Conservation (phyloP, 176 grass and related monocot species). For the Oryza brachyantha region DNA sequence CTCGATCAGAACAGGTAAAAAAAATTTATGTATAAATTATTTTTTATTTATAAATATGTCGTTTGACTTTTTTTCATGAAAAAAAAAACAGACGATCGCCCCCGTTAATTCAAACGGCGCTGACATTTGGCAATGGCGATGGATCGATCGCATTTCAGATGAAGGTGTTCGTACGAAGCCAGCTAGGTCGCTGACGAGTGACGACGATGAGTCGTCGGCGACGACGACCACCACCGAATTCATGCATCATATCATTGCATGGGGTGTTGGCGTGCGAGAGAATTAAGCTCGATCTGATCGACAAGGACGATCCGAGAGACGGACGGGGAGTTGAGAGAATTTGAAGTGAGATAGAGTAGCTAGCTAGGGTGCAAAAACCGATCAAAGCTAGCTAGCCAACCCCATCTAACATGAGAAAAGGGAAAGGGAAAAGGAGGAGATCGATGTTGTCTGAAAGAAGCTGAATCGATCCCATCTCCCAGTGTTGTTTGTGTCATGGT, state of each 20-base stretch:
- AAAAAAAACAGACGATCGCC: too few species aligned
- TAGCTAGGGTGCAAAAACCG: too few species aligned
- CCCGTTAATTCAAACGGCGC: too few species aligned
- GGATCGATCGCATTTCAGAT: background rate
- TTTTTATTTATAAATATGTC: too few species aligned
- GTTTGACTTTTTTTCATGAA: too few species aligned
- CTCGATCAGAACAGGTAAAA: too few species aligned
- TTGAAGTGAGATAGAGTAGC: background rate
- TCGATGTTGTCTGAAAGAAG: background rate
- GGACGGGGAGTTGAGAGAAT: background rate
- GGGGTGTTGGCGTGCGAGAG: too few species aligned
- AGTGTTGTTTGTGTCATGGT: background rate
- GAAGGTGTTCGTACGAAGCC: background rate
- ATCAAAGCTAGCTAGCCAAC: slow-evolving; percentile 39
- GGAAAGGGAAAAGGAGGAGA: background rate
- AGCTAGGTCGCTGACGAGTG: too few species aligned
- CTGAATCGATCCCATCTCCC: background rate
- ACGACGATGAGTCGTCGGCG: background rate
- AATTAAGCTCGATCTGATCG: background rate
- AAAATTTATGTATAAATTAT: too few species aligned
- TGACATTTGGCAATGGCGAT: background rate
- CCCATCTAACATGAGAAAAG: slow-evolving; percentile 30
- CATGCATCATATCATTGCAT: too few species aligned
- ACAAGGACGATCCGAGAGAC: background rate
- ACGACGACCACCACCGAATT: background rate